phyloP scores from a whole-genome alignment of 2,329 filamentous ascomycete species.

The Cordyceps cicadae region DNA sequence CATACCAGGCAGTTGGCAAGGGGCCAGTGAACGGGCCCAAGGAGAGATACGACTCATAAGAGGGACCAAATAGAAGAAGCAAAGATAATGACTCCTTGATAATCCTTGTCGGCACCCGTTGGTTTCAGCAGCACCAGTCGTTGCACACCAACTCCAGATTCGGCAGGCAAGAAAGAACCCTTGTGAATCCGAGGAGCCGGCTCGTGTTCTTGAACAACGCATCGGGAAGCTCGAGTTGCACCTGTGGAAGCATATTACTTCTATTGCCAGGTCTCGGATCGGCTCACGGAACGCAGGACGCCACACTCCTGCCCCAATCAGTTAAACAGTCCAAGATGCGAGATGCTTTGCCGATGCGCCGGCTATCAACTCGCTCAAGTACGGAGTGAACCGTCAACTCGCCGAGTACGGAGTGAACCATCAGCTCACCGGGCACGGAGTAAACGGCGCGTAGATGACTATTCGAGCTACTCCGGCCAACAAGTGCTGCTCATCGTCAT shows the following conservation, averaged over 20 bases:
- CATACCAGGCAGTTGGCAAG: too few relatives aligned
- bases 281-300: background rate
- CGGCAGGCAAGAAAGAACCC: background rate
- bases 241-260: background rate
- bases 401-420: background rate
- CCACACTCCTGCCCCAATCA: background rate
- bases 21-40: too few relatives aligned
- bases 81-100: too few relatives aligned
- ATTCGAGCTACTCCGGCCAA: background rate
- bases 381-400: background rate
- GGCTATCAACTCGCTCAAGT: too few relatives aligned
- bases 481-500: background rate
- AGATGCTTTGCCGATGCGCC: background rate
- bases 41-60: too few relatives aligned
- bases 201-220: background rate
- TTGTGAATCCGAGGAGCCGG: background rate
- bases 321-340: background rate
- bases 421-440: background rate
- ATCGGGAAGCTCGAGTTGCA: background rate
- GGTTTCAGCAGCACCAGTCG: background rate
- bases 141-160: background rate
- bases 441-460: background rate
- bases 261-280: background rate
- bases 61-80: too few relatives aligned
- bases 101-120: too few relatives aligned